These are phyloP conservation scores for Diatrype stigma DNA, from an alignment of 2,329 filamentous ascomycete species.

Conservation along the genomic window DNA sequence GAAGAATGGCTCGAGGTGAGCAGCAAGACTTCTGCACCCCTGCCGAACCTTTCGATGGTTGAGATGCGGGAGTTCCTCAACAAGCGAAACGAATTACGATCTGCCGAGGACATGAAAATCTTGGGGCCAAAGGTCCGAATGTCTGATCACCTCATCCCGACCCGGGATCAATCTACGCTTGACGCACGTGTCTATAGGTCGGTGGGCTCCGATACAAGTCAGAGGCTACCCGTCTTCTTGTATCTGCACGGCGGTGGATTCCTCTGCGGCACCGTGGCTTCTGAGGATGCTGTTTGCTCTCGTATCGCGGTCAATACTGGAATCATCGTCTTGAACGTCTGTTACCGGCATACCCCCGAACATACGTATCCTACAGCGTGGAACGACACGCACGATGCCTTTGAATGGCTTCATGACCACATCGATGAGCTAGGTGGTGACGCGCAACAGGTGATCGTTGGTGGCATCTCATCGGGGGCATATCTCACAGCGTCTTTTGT, in stretches of 20 bases:
- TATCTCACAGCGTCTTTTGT: slow-evolving; percentile 2
- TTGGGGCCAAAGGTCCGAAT: neutral
- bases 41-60: neutral
- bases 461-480: slow-evolving; percentile 1
- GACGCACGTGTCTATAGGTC: neutral
- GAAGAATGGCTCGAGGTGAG: slow-evolving; percentile 3
- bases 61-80: neutral
- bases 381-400: slow-evolving; percentile 1
- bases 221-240: neutral
- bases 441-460: neutral
- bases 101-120: slow-evolving; percentile 1
- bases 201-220: neutral
- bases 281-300: slow-evolving; percentile 1
- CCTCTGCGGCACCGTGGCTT: neutral
- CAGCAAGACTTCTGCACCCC: neutral
- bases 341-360: slow-evolving; percentile 1
- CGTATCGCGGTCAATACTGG: slow-evolving; percentile 1
- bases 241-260: slow-evolving; percentile 2
- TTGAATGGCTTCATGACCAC: slow-evolving; percentile 2
- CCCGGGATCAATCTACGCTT: neutral
- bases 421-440: slow-evolving; percentile 1
- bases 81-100: neutral
- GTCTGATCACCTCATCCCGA: neutral
- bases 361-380: slow-evolving; percentile 1
- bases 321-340: neutral